Evolutionary conservation across 129 eudicot species (phyloP), one percentile per base, ranked within the genome.

Genomic region (Arctium minus): DNA sequence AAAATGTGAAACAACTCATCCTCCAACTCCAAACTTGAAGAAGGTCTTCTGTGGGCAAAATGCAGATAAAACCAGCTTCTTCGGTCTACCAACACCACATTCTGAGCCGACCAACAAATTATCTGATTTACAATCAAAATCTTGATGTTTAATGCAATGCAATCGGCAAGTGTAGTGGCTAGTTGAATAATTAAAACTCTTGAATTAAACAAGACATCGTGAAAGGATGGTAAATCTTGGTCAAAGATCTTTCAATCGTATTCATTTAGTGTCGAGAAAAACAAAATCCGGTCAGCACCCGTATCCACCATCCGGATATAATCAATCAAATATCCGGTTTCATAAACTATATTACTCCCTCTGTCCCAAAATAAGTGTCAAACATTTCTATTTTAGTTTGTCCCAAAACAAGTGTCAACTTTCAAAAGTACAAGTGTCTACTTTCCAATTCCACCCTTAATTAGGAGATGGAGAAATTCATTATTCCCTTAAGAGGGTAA

Each of bases 21-120:
- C 68, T 40, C 85, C 53, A 71, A 13, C 70, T n/a, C 70, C 76
- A 42, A 74, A 75, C 50, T 67, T 42, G 79, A 74, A 72, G 78
- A 72, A 30, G 80, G 75, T 32, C 85, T 64, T 31, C 31, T 42
- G 48, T 42, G 70, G 7, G 70, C 75, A 32, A 75, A 31, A 65
- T 31, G 75, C 75, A 40, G 27, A 65, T 65, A 65, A 2, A 73
- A 82, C 79, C 79, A 64, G 10, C 67, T 22, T 37, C 40, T 79
- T 42, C 30, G 1, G 7, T 40, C 75, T 65, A 35, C 13, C 76
- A 32, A 36, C 73, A 33, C 78, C 48, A 2, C 72, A 2, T 42
- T 82, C 80, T 65, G 67, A 64, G 29, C 73, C 5, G 10, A 38
- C 44, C 76, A 38, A 50, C 48, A 77, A 29, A 70, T 29, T 13